Evolutionary conservation across 2,329 filamentous ascomycete genomes (phyloP), one percentile per base, ranked within the genome.

Genomic region (Curvularia eragrostidis): DNA sequence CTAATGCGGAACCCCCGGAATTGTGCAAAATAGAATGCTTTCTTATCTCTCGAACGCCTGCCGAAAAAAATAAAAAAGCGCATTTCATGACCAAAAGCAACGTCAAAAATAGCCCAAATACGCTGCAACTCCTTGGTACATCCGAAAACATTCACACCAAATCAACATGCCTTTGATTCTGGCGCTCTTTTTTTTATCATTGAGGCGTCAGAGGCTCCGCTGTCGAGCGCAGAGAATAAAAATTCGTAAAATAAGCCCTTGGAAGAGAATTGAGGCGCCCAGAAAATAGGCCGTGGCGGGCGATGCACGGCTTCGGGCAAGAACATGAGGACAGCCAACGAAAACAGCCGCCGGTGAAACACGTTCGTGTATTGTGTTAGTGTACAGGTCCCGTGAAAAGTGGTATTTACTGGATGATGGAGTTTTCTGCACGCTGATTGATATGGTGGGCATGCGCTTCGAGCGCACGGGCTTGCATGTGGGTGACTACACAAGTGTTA

Each of bases 381-480:
- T 67, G 62, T 69, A 71, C 47, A 63, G 30, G 54, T 55, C 51
- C 51, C 41, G 56, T 26, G 46, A 59, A 47, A 54, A 53, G 46
- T 26, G 56, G 36, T 62, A 62, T 70, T 72, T 72, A 75, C 64
- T 68, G 65, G 39, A 65, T 54, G 34, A 56, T 60, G 9, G 82
- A 84, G 23, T 78, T 76, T 67, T 84, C 82, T 23, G 86, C 84
- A 63, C 87, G 83, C 59, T 85, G 84, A 67, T 84, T 85, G 78
- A 89, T 85, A 64, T 87, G 84, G 59, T 81, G 79, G 34, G 87
- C 87, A 75, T 89, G 87, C 32, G 83, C 82, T 70, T 89, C 85
- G 41, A 89, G 79, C 26, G 87, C 87, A 59, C 84, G 84, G 49
- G 86, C 85, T 85, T 89, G 89, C 48, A 89, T 81, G 74, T 87